Evolutionary conservation across 2,329 filamentous ascomycete species (phyloP), one percentile per base, ranked within the genome.

Genomic region (Paecilomyces sp.): DNA sequence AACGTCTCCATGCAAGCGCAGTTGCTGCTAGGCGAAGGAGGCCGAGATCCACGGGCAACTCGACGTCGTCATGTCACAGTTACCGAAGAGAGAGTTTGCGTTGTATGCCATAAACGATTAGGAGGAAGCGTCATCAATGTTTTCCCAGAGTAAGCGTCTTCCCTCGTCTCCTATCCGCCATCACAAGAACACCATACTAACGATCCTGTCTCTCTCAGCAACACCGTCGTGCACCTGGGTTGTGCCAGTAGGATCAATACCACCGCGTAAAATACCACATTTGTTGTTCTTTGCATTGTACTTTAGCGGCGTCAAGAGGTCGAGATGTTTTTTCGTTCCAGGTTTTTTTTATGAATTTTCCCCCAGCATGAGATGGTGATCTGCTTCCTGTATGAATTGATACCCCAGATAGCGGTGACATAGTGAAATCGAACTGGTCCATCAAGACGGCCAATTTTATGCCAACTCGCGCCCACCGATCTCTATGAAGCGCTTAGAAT

Each of bases 91-190:
- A 82, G 91, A 57, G 88, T 96, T 58, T 99, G 94, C 72, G 88
- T 89, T 12, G 90, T 96, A 15, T 99, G 94, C 72, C 89, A 96
- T 74, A 97, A 97, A 80, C 82, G 94, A 65, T 84, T 99, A 64
- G 93, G 92, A 1, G 89, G 91, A 1, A 96, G 90, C 73, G 94
- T 96, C 18, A 89, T 97, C 61, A 88, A 92, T 50, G 92, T 97
- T 12, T 83, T 94, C 75, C 91, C 92, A 6, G 90, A 96, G 77
- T 91, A 87, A 72, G 83, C 81, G 25, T 18, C 56, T 57, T 51
- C 47, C 25, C 18, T 31, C 30, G 11, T 55, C 8, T 25, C 18
- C 41, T 2, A 8, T 22, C n/a, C 11, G 31, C 31, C 31, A 12
- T 8, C 31, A 12, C 8, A 11, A 22, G 6, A n/a, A 53, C 52